Percentiles rank a stretch among this genome's conserved stretches.
phyloP scores from a whole-genome alignment of 2,329 filamentous ascomycete species.

The Torrubiella hemipterigena region DNA sequence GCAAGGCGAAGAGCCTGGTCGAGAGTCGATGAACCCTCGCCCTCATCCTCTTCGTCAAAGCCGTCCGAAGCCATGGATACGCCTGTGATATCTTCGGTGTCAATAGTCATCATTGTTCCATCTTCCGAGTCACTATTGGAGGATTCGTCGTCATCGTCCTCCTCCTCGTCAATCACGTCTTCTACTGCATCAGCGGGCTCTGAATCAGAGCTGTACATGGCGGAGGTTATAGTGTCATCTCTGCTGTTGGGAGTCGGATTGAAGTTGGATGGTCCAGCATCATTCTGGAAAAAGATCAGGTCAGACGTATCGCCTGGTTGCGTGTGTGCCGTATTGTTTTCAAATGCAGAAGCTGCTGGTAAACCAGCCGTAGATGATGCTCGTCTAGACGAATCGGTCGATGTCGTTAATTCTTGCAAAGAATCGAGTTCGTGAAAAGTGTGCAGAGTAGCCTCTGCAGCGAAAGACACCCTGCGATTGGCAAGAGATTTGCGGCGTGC shows the following conservation, averaged over 20 bases:
- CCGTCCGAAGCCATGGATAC: constrained; percentile 46
- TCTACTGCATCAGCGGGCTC: constrained; percentile 43
- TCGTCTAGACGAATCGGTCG: constrained; percentile 63
- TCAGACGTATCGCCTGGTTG: no score
- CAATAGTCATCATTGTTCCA: constrained; percentile 71
- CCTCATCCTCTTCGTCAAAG: constrained; percentile 50
- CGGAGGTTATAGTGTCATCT: constrained; percentile 61
- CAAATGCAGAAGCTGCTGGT: no score
- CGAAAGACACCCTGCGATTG: constrained; percentile 90
- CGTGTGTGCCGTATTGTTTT: no score
- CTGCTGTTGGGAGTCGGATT: constrained; percentile 41
- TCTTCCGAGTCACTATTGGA: constrained; percentile 54
- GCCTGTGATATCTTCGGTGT: constrained; percentile 64
- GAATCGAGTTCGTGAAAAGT: constrained; percentile 94
- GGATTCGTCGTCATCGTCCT: constrained; percentile 26
- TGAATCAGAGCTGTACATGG: constrained; percentile 60
- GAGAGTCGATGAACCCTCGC: constrained; percentile 60
- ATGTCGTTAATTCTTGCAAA: constrained; percentile 73
- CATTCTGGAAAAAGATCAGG: no score
- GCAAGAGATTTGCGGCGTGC: constrained; percentile 86
- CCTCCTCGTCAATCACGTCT: constrained; percentile 35
- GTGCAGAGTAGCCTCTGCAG: constrained; percentile 90
- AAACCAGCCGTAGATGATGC: constrained; percentile 49
- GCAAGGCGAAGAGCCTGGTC: constrained; percentile 71
- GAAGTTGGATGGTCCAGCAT: no score